Base-by-base conservation (phyloP, 441 rosid species). In the Corymbia calophylla region DNA sequence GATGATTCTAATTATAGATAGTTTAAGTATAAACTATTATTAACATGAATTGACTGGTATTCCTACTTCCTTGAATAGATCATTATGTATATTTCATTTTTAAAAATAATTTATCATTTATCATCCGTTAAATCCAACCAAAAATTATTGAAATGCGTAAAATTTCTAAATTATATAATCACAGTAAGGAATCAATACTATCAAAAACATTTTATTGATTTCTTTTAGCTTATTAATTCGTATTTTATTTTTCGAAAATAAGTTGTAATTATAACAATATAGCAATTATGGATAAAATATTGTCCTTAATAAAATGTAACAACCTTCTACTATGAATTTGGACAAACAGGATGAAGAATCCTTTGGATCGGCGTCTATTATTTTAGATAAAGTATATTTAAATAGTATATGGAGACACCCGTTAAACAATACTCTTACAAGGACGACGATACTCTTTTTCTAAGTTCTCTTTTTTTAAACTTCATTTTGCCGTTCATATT, bases 1-100 rank as follows among this genome's bases (percentile, higher is more conserved):
- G 5, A 39, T 39, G 29, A 32, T 73, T 73, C 1, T 73, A 73
- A 73, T 11, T 39, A 39, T 39, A 39, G 29, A 73, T 39, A 73
- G 49, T 39, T 39, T 73, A 6, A 73, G 14, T 32, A 68, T 39
- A 12, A 39, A 73, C 49, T 7, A 39, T 23, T 73, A 0, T 44
- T 23, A 73, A 73, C 51, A 39, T 39, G 84, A 11, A 39, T 39
- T 73, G 48, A 73, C 3, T 2, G 5, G 82, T 23, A 73, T 39
- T 23, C 49, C 82, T 73, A 73, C 48, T 39, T 73, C 82, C 49
- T 39, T 39, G 49, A 44, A 39, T 73, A 73, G 51, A 73, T 73
- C 3, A 73, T 39, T 73, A 39, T 11, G 8, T 21, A 70, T 47
- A 39, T 23, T 32, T 21, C 29, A 23, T 1, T 44, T 0, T 0